These are phyloP conservation scores for Tolypocladium endophyticum DNA, from an alignment of 2,329 filamentous ascomycete genomes.

Conservation along the genomic window DNA sequence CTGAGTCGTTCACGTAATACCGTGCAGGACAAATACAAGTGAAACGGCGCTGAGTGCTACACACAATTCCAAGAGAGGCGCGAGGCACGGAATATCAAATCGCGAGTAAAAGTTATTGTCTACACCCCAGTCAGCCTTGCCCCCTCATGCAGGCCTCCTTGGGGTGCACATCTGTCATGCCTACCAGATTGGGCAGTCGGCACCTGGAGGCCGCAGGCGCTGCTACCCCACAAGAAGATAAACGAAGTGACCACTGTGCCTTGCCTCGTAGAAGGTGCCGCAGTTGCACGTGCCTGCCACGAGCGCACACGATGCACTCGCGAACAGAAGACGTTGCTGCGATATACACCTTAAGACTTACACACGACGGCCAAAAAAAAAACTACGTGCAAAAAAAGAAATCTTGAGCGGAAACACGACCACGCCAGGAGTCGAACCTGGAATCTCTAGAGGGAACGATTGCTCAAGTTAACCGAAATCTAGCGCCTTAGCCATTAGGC, in stretches of 20 bases:
- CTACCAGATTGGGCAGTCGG: not conserved
- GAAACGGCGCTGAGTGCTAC: not conserved
- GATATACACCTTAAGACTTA: no score
- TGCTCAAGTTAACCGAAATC: conserved; percentile 23
- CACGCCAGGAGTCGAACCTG: conserved; percentile 33
- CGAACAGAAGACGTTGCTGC: no score
- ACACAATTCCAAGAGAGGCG: not conserved
- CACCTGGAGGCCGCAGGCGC: not conserved
- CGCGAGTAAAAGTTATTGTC: not conserved
- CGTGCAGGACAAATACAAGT: not conserved
- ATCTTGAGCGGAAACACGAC: conserved; percentile 14
- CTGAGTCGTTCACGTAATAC: not conserved
- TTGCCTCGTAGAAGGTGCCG: no score
- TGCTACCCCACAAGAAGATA: not conserved
- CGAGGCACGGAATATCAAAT: not conserved
- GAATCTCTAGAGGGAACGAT: conserved; percentile 27
- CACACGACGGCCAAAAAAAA: not conserved
- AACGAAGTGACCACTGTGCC: no score
- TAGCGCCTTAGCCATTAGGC: conserved; percentile 33
- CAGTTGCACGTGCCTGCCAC: not conserved
- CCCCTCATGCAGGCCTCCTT: not conserved
- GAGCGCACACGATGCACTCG: not conserved
- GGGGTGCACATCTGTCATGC: not conserved
- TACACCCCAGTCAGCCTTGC: not conserved
- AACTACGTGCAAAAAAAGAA: not conserved